Percentiles rank a stretch among this genome's conserved stretches.
phyloP scores from a whole-genome alignment of 2,329 filamentous ascomycete genomes.

The Monilinia polystroma region DNA sequence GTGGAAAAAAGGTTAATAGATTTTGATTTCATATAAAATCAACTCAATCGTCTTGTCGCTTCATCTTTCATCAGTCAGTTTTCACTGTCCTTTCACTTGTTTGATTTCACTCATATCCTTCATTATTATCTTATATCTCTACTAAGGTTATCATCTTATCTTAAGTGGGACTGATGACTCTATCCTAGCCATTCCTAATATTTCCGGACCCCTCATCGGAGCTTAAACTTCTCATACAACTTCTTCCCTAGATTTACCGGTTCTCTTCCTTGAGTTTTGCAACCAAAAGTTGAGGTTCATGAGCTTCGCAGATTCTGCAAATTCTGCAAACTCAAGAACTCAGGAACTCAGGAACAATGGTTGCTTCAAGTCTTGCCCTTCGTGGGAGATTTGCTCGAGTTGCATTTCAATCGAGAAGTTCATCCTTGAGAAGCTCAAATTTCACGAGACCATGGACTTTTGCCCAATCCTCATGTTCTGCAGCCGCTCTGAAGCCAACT shows the following conservation, averaged over 20 bases:
- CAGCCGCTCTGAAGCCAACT: slow-evolving; percentile 25
- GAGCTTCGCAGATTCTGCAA: slow-evolving; percentile 5
- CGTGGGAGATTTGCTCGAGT: slow-evolving; percentile 33
- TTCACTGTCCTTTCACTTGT: neutral
- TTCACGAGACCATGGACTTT: slow-evolving; percentile 33
- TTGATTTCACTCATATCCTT: neutral
- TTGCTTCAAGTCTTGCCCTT: slow-evolving; percentile 32
- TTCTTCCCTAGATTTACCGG: neutral
- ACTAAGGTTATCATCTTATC: slow-evolving; percentile 5
- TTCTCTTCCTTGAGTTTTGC: neutral
- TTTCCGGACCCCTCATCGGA: slow-evolving; percentile 31
- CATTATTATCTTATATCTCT: neutral
- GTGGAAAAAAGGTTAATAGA: neutral
- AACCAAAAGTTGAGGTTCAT: slow-evolving; percentile 4
- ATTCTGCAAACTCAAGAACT: neutral
- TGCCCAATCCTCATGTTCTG: slow-evolving; percentile 29
- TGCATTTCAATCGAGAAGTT: slow-evolving; percentile 28
- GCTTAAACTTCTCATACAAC: slow-evolving; percentile 10
- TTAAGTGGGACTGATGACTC: slow-evolving; percentile 8
- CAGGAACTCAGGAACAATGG: slow-evolving; percentile 29
- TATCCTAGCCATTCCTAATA: slow-evolving; percentile 25
- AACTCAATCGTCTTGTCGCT: neutral
- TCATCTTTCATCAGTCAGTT: neutral
- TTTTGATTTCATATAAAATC: slow-evolving; percentile 6
- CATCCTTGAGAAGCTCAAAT: slow-evolving; percentile 24